A percentile compares a stretch with the other conserved stretches of the same genome.
These are phyloP conservation scores for Calonectria montana DNA, from an alignment of 2,329 filamentous ascomycete genomes.

Conservation along the genomic window DNA sequence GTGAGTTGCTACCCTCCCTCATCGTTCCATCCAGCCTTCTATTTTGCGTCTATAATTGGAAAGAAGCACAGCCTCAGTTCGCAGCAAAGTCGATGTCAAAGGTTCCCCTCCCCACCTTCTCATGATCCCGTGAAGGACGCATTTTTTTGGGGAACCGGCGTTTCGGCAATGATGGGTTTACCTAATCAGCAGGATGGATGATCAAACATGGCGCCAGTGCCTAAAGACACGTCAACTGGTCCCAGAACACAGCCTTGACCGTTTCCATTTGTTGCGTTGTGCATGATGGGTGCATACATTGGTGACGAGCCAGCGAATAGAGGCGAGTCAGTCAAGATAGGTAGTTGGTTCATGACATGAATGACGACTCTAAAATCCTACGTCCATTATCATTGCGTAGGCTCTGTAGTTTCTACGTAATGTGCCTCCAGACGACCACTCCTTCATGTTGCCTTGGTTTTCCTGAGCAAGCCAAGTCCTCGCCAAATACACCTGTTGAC, in stretches of 20 bases:
- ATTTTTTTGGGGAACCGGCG: not conserved
- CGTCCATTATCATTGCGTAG: not conserved
- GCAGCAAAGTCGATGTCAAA: not conserved
- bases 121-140: slow-evolving; percentile 5
- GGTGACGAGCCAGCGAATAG: not conserved
- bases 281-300: not conserved
- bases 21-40: not conserved
- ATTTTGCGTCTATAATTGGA: slow-evolving; percentile 15
- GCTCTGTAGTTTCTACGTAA: not conserved
- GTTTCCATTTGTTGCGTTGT: not conserved
- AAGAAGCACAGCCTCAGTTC: not conserved
- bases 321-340: not conserved
- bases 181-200: not conserved
- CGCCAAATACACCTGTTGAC: not conserved
- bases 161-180: not conserved
- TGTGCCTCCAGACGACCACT: not conserved
- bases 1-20: not conserved
- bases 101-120: not conserved
- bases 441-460: too few relatives aligned
- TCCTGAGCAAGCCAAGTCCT: not conserved
- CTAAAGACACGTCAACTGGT: slow-evolving; percentile 8
- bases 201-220: not conserved
- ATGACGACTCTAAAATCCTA: not conserved
- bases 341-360: not conserved
- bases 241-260: not conserved